Evolutionary conservation across 495 filamentous ascomycete genomes (phyloP).

Genomic region (Aspergillus coremiiformis): DNA sequence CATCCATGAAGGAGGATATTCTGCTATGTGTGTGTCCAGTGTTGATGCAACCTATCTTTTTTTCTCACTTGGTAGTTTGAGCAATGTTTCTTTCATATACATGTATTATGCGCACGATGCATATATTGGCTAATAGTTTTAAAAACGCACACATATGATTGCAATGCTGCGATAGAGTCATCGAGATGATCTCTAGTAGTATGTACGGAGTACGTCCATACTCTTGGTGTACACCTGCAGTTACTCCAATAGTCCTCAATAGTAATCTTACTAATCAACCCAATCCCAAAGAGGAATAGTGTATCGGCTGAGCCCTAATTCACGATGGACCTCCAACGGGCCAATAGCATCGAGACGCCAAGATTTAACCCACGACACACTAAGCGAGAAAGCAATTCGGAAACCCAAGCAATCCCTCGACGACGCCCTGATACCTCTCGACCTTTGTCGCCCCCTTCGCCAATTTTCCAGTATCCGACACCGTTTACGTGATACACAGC

Average conservation of each 20-base stretch:
- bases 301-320: constrained; percentile 25
- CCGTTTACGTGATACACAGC: constrained; percentile 38
- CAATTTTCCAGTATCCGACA: constrained; percentile 36
- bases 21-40: constrained; percentile 7
- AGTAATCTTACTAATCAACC: not conserved
- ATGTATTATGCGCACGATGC: not conserved
- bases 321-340: constrained; percentile 13
- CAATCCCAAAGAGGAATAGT: constrained; percentile 21
- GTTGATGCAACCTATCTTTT: not conserved
- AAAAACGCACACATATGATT: not conserved
- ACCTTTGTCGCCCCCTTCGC: constrained; percentile 31
- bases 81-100: not conserved
- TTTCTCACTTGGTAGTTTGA: constrained; percentile 2
- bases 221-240: too few relatives aligned
- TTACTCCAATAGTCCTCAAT: too few relatives aligned
- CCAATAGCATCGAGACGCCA: constrained; percentile 30
- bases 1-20: constrained; percentile 19
- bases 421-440: constrained; percentile 21
- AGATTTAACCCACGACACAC: constrained; percentile 42
- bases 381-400: constrained; percentile 41
- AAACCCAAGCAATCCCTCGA: constrained; percentile 15
- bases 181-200: too few relatives aligned
- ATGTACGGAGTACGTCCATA: too few relatives aligned
- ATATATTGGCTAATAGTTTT: not conserved
- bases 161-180: too few relatives aligned